phyloP scores from a whole-genome alignment of 768 basidiomycete genomes.

The Trametes maxima region DNA sequence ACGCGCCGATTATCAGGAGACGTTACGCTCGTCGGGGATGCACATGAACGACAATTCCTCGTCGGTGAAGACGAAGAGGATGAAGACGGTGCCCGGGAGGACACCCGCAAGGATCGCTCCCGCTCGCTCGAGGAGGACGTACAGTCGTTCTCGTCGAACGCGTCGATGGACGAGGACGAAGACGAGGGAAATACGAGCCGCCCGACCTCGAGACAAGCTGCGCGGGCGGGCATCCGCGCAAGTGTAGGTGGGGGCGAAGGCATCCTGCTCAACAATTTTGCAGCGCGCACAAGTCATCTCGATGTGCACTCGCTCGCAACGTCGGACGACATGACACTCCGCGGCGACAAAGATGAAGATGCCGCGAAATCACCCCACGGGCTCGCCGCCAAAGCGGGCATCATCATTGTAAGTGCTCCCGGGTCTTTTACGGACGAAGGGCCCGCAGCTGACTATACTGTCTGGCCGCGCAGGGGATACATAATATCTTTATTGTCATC shows the following conservation, averaged over 20 bases:
- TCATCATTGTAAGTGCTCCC: conserved; percentile 66
- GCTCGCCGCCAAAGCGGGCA: conserved; percentile 83
- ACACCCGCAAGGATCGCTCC: neutral
- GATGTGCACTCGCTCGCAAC: conserved; percentile 36
- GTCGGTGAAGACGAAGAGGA: conserved; percentile 32
- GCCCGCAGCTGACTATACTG: conserved; percentile 2
- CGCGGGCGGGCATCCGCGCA: no score
- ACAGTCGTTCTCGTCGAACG: conserved; percentile 31
- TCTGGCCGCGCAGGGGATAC: conserved; percentile 68
- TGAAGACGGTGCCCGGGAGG: conserved; percentile 24
- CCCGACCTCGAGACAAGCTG: no score
- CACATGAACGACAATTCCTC: conserved; percentile 34
- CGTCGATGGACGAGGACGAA: conserved; percentile 28
- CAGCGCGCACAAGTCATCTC: conserved; percentile 52
- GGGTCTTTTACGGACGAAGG: neutral
- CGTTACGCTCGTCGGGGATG: conserved; percentile 18
- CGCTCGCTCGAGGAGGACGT: conserved; percentile 30
- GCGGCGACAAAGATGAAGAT: conserved; percentile 22
- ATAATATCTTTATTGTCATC: conserved; percentile 91
- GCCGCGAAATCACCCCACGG: conserved; percentile 31
- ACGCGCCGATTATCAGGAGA: conserved; percentile 25
- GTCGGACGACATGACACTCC: neutral
- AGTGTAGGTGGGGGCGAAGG: conserved; percentile 4
- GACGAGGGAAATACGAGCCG: no score
- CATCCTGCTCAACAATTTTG: conserved; percentile 43